Conservation (phyloP, 495 filamentous ascomycete genomes). For the Xanthoparmelia taractica region DNA sequence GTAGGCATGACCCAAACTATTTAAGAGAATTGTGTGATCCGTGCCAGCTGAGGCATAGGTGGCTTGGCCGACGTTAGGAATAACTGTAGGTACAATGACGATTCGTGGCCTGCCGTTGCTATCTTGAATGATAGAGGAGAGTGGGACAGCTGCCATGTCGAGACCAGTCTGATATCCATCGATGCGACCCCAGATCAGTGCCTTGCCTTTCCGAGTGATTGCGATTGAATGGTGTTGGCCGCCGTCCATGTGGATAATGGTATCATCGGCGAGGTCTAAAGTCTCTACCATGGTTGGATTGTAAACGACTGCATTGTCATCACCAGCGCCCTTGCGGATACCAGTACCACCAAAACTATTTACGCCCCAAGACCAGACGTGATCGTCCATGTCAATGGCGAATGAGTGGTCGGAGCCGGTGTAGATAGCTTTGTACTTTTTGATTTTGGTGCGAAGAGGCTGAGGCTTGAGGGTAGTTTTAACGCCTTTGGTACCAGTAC, state of each 20-base stretch:
- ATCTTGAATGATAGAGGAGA: conserved; percentile 45
- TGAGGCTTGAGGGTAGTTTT: conserved; percentile 31
- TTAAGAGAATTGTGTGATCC: conserved; percentile 54
- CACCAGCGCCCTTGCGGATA: conserved; percentile 56
- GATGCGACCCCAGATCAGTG: conserved; percentile 53
- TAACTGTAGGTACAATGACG: conserved; percentile 44
- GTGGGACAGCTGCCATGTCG: conserved; percentile 38
- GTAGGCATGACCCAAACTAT: conserved; percentile 49
- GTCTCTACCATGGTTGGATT: conserved; percentile 53
- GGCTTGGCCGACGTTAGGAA: conserved; percentile 42
- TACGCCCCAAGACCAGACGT: conserved; percentile 76
- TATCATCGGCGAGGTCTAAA: conserved; percentile 41
- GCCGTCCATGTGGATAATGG: conserved; percentile 43
- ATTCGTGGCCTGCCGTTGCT: conserved; percentile 46
- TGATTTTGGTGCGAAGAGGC: conserved; percentile 27
- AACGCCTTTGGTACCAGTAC: conserved; percentile 31
- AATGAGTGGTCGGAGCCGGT: conserved; percentile 56
- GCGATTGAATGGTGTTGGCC: conserved; percentile 54
- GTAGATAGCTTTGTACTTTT: conserved; percentile 47
- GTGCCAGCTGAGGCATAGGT: conserved; percentile 41
- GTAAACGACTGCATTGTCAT: conserved; percentile 50
- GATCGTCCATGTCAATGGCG: conserved; percentile 61
- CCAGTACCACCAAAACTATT: conserved; percentile 84
- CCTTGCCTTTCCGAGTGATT: conserved; percentile 45
- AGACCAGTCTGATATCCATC: conserved; percentile 54